Evolutionary conservation across 106 monocot genomes (phyloP).

Genomic region (Iris macrosiphon): DNA sequence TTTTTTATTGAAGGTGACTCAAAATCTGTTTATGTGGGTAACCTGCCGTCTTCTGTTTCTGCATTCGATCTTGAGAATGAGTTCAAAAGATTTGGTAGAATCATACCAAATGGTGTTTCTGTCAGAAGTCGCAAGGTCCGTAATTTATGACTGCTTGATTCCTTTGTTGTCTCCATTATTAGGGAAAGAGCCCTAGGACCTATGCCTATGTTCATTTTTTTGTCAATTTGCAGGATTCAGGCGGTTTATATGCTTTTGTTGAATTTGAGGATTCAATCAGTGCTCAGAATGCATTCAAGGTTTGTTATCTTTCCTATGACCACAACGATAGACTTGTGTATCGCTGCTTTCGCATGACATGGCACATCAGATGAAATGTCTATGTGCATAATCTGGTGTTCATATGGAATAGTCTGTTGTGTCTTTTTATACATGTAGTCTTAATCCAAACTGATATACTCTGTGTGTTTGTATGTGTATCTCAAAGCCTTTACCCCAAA

Average conservation of each 20-base stretch:
- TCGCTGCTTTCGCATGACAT: too few species aligned
- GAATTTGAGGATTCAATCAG: slow-evolving; percentile 69
- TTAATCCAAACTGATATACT: too few species aligned
- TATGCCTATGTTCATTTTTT: background rate
- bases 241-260: slow-evolving; percentile 78
- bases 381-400: too few species aligned
- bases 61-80: slow-evolving; percentile 57
- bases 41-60: slow-evolving; percentile 44
- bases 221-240: slow-evolving; percentile 52
- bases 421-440: too few species aligned
- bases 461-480: too few species aligned
- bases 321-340: too few species aligned
- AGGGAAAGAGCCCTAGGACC: background rate
- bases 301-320: slow-evolving; percentile 7
- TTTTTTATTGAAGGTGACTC: slow-evolving; percentile 38
- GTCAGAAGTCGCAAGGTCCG: slow-evolving; percentile 72
- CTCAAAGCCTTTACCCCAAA: too few species aligned
- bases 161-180: background rate
- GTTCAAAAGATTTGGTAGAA: slow-evolving; percentile 71
- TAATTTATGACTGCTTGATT: background rate
- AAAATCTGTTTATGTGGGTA: slow-evolving; percentile 85
- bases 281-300: slow-evolving; percentile 76
- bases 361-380: too few species aligned
- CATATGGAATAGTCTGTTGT: too few species aligned
- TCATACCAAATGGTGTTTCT: slow-evolving; percentile 57